These are phyloP conservation scores for Globisporangium alternatum DNA, from an alignment of 352 stramenopile species.

Conservation along the genomic window DNA sequence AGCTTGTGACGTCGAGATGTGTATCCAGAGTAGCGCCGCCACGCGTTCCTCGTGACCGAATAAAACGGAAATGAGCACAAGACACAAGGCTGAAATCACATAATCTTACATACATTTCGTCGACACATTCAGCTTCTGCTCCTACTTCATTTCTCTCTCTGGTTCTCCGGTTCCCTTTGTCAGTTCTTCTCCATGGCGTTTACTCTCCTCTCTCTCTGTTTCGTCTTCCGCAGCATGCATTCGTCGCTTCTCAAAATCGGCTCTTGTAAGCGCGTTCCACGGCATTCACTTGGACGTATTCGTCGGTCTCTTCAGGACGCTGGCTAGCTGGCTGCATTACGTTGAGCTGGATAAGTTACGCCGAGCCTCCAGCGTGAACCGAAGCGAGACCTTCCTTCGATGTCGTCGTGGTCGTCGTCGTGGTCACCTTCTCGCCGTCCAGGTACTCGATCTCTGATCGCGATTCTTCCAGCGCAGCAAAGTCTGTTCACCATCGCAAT, in stretches of 20 bases:
- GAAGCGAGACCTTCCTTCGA: constrained; percentile 18
- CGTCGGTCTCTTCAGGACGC: not conserved
- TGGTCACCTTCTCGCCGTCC: constrained; percentile 28
- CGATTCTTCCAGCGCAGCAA: constrained; percentile 58
- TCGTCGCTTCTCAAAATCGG: not conserved
- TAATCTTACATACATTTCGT: constrained; percentile 12
- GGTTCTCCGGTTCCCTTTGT: not conserved
- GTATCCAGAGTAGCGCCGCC: no score
- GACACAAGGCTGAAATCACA: not conserved
- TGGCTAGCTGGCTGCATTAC: not conserved
- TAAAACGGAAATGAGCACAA: not conserved
- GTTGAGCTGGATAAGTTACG: not conserved
- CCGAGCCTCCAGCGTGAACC: constrained; percentile 24
- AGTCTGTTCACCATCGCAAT: constrained; percentile 28
- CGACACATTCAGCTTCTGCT: constrained; percentile 7
- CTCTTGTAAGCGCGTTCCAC: constrained; percentile 1
- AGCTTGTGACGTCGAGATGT: no score
- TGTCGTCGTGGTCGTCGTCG: constrained; percentile 14
- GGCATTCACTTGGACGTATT: constrained; percentile 8
- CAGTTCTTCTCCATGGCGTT: not conserved
- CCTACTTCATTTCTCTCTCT: not conserved
- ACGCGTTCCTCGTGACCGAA: not conserved
- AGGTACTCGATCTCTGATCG: constrained; percentile 49
- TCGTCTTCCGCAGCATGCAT: not conserved
- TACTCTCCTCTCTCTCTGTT: not conserved